Conservation (phyloP, 2,329 filamentous ascomycete species). For the Penicillium sp. region DNA sequence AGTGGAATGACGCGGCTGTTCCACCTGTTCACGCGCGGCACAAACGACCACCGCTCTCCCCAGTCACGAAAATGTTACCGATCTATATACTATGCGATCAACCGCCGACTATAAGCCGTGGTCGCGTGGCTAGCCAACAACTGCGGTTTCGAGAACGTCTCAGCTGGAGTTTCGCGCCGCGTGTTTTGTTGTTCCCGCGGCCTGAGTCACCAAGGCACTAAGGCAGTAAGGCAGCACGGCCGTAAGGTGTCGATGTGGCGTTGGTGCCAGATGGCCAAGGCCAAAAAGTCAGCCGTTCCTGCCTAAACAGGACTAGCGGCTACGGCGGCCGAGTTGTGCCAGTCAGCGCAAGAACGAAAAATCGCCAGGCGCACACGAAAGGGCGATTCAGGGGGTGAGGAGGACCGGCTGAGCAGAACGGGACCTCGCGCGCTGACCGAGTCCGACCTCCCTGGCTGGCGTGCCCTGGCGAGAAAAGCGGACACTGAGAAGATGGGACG, state of each 20-base stretch:
- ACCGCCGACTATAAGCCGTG: constrained; percentile 4
- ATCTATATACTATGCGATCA: neutral
- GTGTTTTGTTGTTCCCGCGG: constrained; percentile 31
- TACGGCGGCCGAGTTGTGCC: constrained; percentile 26
- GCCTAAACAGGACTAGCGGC: constrained; percentile 26
- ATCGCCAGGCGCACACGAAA: constrained; percentile 23
- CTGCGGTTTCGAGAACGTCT: constrained; percentile 12
- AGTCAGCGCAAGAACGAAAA: constrained; percentile 28
- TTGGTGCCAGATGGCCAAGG: constrained; percentile 8
- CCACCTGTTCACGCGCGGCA: constrained; percentile 11
- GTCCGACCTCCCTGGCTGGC: constrained; percentile 1
- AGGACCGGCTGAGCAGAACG: constrained; percentile 4
- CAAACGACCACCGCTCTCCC: constrained; percentile 20
- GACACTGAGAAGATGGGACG: constrained; percentile 15
- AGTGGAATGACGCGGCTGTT: constrained; percentile 1
- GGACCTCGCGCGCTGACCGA: constrained; percentile 2
- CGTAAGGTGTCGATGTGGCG: neutral
- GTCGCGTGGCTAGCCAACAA: constrained; percentile 16
- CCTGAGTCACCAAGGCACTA: constrained; percentile 17
- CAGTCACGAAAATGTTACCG: neutral
- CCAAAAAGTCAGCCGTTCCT: constrained; percentile 3
- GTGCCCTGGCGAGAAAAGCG: constrained; percentile 9
- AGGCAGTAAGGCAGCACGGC: constrained; percentile 17
- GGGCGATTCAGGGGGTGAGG: constrained; percentile 23
- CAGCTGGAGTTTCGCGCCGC: constrained; percentile 25